Conservation (phyloP, 2,329 filamentous ascomycete genomes). For the Dothideomycetes sp. region DNA sequence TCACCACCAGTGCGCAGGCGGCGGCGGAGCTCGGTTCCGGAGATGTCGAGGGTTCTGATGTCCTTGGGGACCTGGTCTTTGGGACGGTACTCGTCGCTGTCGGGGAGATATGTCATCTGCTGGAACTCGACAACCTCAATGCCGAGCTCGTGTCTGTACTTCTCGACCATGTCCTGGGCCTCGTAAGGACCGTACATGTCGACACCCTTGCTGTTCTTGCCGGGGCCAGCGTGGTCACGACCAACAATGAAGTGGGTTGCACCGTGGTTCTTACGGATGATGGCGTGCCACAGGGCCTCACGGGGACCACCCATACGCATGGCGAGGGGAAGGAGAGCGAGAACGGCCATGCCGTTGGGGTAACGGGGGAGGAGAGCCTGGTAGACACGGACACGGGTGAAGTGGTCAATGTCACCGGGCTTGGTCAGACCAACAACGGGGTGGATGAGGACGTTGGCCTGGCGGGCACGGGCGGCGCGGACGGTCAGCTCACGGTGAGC, state of each 20-base stretch:
- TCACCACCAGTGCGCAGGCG: slow-evolving; percentile 85
- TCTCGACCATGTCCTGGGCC: slow-evolving; percentile 89
- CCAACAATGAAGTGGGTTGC: slow-evolving; percentile 99
- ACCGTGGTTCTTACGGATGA: slow-evolving; percentile 99
- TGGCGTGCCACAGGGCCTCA: slow-evolving; percentile 98
- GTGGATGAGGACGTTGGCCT: slow-evolving; percentile 98
- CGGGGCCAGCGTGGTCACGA: slow-evolving; percentile 93
- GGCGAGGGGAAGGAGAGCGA: slow-evolving; percentile 87
- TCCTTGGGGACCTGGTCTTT: slow-evolving; percentile 80
- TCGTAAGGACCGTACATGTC: slow-evolving; percentile 99
- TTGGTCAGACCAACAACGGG: slow-evolving; percentile 97
- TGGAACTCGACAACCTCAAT: slow-evolving; percentile 99
- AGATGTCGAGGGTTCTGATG: slow-evolving; percentile 59
- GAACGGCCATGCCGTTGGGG: slow-evolving; percentile 97
- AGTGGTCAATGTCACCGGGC: slow-evolving; percentile 98
- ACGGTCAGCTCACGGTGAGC: slow-evolving; percentile 97
- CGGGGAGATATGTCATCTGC: slow-evolving; percentile 98
- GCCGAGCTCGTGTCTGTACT: slow-evolving; percentile 91
- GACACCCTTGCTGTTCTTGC: slow-evolving; percentile 93
- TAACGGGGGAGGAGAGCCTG: slow-evolving; percentile 93
- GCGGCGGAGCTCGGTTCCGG: slow-evolving; percentile 69
- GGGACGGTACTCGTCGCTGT: slow-evolving; percentile 91
- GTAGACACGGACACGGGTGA: slow-evolving; percentile 97
- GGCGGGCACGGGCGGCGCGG: slow-evolving; percentile 85
- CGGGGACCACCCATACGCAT: slow-evolving; percentile 99